A percentile compares a stretch with the other conserved stretches of the same genome.
Conservation (phyloP, 1,284 basidiomycete species). For the Marasmius oreades region DNA sequence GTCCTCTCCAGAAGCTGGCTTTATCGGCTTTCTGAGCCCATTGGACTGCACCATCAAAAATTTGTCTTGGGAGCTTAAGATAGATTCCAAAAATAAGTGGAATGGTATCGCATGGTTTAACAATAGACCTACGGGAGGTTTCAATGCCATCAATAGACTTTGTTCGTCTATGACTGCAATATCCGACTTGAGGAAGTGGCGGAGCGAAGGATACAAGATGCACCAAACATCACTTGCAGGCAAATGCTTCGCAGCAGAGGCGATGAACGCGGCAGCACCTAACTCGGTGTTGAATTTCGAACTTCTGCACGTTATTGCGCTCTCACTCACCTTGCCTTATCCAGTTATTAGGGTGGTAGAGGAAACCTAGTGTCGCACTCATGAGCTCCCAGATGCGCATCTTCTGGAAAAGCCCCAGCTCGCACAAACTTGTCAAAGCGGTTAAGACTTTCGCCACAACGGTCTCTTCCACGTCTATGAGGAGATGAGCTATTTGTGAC, state of each 20-base stretch:
- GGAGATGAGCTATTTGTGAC: not conserved
- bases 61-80: constrained; percentile 66
- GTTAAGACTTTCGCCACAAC: constrained; percentile 87
- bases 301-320: not conserved
- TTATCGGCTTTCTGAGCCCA: constrained; percentile 86
- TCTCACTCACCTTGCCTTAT: constrained; percentile 77
- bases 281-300: not conserved
- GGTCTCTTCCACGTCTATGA: constrained; percentile 87
- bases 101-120: not conserved
- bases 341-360: constrained; percentile 98
- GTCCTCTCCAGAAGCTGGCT: constrained; percentile 71
- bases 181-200: constrained; percentile 85
- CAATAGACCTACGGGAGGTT: constrained; percentile 62
- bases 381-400: constrained; percentile 95
- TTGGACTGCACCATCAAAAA: constrained; percentile 82
- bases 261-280: constrained; percentile 87
- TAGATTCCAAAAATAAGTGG: constrained; percentile 4
- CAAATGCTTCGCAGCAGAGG: constrained; percentile 77
- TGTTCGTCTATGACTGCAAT: constrained; percentile 75
- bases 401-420: constrained; percentile 85
- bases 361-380: constrained; percentile 80
- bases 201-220: constrained; percentile 88
- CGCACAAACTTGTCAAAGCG: constrained; percentile 82
- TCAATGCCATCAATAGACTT: constrained; percentile 71
- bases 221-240: constrained; percentile 92